A percentile compares a stretch with the other conserved stretches of the same genome.
These are phyloP conservation scores for Phlyctochytrium bullatum DNA, from an alignment of 192 early-diverging fungal species.

Conservation along the genomic window DNA sequence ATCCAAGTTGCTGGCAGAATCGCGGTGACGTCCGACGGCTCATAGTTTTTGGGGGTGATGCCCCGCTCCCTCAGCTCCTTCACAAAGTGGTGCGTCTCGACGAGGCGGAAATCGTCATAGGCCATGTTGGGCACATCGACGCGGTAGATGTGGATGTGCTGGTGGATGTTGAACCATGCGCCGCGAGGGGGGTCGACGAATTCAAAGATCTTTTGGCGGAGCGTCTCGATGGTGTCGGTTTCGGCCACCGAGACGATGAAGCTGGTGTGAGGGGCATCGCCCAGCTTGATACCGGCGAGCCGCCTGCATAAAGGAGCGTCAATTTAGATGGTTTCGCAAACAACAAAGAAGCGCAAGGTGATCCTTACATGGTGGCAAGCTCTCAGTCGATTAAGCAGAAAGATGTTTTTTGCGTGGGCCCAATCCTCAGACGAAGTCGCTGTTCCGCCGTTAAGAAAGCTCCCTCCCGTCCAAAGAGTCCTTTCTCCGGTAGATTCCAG, in stretches of 20 bases:
- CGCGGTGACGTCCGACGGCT: not conserved
- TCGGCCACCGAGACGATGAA: not conserved
- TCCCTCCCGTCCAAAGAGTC: no score
- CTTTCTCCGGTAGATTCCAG: no score
- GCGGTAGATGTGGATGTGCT: conserved; percentile 1
- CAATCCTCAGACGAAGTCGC: no score
- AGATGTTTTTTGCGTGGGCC: no score
- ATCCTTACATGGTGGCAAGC: no score
- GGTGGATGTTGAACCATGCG: not conserved
- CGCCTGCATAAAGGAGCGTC: no score
- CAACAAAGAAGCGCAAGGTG: no score
- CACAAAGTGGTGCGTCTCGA: not conserved
- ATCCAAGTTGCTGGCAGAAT: not conserved
- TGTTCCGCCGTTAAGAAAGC: no score
- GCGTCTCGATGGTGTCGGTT: not conserved
- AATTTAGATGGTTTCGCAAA: no score
- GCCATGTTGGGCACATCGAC: not conserved
- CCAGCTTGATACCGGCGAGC: not conserved
- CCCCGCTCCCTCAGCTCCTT: not conserved
- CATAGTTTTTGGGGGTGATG: not conserved
- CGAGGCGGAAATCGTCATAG: not conserved
- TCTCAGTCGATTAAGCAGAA: no score
- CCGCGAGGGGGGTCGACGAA: not conserved
- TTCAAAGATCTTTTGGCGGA: not conserved
- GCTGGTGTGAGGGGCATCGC: not conserved